Evolutionary conservation across 768 basidiomycete species (phyloP), one percentile per base, ranked within the genome.

Genomic region (Trametes villosa): DNA sequence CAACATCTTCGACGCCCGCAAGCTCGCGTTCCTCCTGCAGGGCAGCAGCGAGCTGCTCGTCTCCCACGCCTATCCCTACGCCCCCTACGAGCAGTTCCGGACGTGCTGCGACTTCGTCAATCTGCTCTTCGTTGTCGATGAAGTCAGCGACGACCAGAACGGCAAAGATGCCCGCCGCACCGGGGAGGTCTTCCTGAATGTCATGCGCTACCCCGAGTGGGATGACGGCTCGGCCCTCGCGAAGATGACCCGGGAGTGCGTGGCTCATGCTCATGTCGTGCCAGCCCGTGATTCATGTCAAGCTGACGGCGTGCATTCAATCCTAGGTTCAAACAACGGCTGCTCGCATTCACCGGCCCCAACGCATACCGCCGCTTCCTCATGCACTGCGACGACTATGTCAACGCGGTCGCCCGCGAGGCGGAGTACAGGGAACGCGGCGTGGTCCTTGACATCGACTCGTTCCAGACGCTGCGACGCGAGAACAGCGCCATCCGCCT

Each of bases 401-500:
- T 87, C 26, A 77, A 83, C 38, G 82, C 81, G 36, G 85, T 91
- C 1, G 80, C 79, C 13, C 75, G 68, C 46, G 87, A 89, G 71
- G 88, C 87, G 18, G 82, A 83, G 68, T 83, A 88, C 58, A 83
- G 87, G 49, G 86, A 88, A 67, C 75, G 73, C 50, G 82, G 81
- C 41, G 71, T 83, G 56, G 79, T 90, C 45, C 82, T 89, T 36
- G 79, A 79, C 68, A 68, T 86, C 59, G 75, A 79, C 18, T 72
- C 80, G 1, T 90, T 84, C 73, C 76, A 82, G 53, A 67, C 78
- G 7, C 79, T 88, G 59, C 86, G 88, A 40, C 80, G 88, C 46
- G 85, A 89, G 68, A 89, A 86, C 71, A 89, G 87, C 70, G 88
- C 86, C 45, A 83, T 86, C 67, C 79, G 84, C 13, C 78, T 86